Base-by-base conservation (phyloP, 768 basidiomycete genomes). In the Leccinum subgranulosum region DNA sequence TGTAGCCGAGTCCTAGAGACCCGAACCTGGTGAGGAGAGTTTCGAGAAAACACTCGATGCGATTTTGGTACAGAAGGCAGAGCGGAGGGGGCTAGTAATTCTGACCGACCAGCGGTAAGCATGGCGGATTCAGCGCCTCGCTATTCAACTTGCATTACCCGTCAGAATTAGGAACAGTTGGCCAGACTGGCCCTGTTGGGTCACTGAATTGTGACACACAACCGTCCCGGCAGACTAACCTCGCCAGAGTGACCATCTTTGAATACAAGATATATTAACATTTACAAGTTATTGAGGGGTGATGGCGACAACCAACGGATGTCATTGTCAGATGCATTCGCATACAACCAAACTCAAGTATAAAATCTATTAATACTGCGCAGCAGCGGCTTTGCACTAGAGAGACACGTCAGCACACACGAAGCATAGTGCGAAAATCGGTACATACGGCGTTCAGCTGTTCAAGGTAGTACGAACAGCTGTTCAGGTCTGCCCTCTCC, bases 381-480 rank as follows among this genome's bases (percentile, higher is more conserved):
- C 77, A 54, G 88, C 88, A 33, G 88, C 87, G 57, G 86, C 84
- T 74, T 90, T 88, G 75, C 88, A 91, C 87, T 90, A 39, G 29
- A 36, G 48, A 46, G 4, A 48, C 4, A 15, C 1, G 21, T 64
- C 29, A 62, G 36, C 41, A 56, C 60, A 33, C 56, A 63, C 33
- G 36, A 65, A 23, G 17, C 50, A 28, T 43, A 43, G 10, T 10
- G 1, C 19, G 14, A 31, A 39, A 21, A 53, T 1, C 1, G 15
- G 4, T 0, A 83, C 90, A 67, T 72, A 92, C 90, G 54, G 88
- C 88, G 75, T 94, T 94, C 51, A 93, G 81, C 67, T 92, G 89
- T 65, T 94, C 90, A 28, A 94, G 84, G 69, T 92, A 94, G 84
- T 87, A 95, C 17, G 84, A 77, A 76, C 93, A 95, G 6, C 88